Percentiles rank a stretch among this genome's conserved stretches.
Evolutionary conservation across 352 stramenopile species (phyloP).

Genomic region (Salisapilia sapeloensis): DNA sequence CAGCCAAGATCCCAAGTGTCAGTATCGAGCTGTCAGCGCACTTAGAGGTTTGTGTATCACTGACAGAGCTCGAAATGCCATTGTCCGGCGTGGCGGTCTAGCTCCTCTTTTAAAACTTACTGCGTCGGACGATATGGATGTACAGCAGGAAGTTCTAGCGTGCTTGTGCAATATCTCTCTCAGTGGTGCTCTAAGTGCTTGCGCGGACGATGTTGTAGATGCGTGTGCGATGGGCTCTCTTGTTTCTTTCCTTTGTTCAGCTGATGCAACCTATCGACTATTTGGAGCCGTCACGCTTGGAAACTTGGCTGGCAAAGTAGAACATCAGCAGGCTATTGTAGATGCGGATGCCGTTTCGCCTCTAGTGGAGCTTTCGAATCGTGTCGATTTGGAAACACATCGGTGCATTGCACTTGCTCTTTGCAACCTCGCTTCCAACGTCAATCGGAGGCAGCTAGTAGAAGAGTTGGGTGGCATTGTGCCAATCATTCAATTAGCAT

Average conservation of each 20-base stretch:
- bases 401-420: conserved; percentile 93
- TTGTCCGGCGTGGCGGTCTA: conserved; percentile 82
- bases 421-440: conserved; percentile 89
- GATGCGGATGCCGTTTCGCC: conserved; percentile 76
- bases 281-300: conserved; percentile 93
- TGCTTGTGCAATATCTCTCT: conserved; percentile 95
- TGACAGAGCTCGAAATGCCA: conserved; percentile 63
- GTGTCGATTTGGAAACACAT: conserved; percentile 88
- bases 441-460: conserved; percentile 73
- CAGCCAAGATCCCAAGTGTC: conserved; percentile 60
- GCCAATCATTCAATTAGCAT: conserved; percentile 91
- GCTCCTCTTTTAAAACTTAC: conserved; percentile 79
- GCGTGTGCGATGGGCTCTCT: conserved; percentile 83
- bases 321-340: conserved; percentile 72
- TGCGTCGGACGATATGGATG: conserved; percentile 85
- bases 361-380: conserved; percentile 86
- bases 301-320: conserved; percentile 79
- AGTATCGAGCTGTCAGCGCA: conserved; percentile 81
- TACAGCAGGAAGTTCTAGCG: conserved; percentile 92
- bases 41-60: conserved; percentile 88
- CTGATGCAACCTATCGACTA: conserved; percentile 87
- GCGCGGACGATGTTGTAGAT: conserved; percentile 79
- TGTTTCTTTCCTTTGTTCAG: conserved; percentile 90
- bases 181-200: conserved; percentile 86
- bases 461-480: conserved; percentile 84